Base-by-base conservation (phyloP, 139 green algal species). In the Cymbomonas tetramitiformis region DNA sequence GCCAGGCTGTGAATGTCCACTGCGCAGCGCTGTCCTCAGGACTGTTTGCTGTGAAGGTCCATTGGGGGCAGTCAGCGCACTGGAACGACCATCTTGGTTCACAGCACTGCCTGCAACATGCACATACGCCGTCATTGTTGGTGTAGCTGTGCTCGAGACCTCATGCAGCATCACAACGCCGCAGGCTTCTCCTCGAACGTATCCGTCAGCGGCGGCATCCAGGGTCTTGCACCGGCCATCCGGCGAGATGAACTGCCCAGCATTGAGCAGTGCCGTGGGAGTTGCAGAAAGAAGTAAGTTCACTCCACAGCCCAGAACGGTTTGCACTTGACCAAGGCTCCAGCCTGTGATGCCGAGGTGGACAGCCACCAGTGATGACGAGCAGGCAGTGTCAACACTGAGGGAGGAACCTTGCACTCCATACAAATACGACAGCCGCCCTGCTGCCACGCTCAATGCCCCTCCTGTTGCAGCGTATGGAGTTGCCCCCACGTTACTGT, bases 161-260 rank as follows among this genome's bases (percentile, higher is more conserved):
- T n/a, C n/a, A n/a, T n/a, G n/a, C n/a, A 53, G 10, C n/a, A 7
- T 5, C n/a, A 18, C 43, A 46, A 15, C 3, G 3, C 21, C 4
- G 4, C 4, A 5, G 6, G 4, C 55, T 28, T 63, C 55, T 10
- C 12, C 24, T 4, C 55, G 55, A 3, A 51, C 55, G 28, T 92
- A 93, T 12, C 84, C 84, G 50, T 93, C 80, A 4, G 83, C 84
- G 7, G 66, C 38, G 3, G 74, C 62, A 38, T 93, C 84, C 36
- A 94, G 65, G 0, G 85, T 82, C 70, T 93, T 90, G 70, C 85
- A 94, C 23, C 85, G 66, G 38, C 83, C 85, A 29, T 91, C 83
- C 18, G 70, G 58, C 0, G 79, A 68, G 31, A 94, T 66, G 75
- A 93, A 87, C 55, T 80, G 77, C 15, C 73, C 74, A 0, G 15